Base-by-base conservation (phyloP, 108 stramenopile genomes). In the Conticribra guillardii region DNA sequence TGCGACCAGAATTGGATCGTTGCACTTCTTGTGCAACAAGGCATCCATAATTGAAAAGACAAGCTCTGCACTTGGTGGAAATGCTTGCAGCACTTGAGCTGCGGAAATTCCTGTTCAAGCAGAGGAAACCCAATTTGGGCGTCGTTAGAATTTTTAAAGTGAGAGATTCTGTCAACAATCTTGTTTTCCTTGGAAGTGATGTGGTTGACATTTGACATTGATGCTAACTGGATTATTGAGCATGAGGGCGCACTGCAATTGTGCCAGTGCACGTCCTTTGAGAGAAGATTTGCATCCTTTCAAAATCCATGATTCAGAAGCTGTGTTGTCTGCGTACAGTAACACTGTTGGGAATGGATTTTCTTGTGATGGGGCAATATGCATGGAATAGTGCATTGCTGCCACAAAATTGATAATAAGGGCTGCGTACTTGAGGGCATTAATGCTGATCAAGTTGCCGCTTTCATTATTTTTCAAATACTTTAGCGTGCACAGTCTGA, bases 111-210 rank as follows among this genome's bases (percentile, higher is more conserved):
- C 47, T 49, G 47, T 32, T n/a, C 30, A 2, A 69, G 18, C 2
- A 8, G 9, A 33, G 26, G 48, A 18, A 69, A 50, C 19, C 48
- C 16, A 18, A 4, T 2, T 3, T 28, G 16, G 5, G 47, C 7
- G 56, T 69, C 30, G n/a, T 8, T 2, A 16, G 57, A 47, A 4
- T 3, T 21, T 22, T 30, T n/a, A 28, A 69, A 48, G 3, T 54
- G 68, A 21, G 68, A 69, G 1, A 69, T 59, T 32, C 30, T 11
- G 30, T 69, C 48, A 30, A 56, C 68, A 26, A 69, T 46, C 1
- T 30, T n/a, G 48, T 69, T 69, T 0, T 29, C 46, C 0, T 47
- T 17, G 30, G 68, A 58, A 1, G 17, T 14, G 19, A 69, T 59
- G 26, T 53, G 47, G 15, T 52, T 56, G 16, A 29, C n/a, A n/a